These are phyloP conservation scores for Aspergillus cristatus DNA, from an alignment of 495 filamentous ascomycete species.

Conservation along the genomic window DNA sequence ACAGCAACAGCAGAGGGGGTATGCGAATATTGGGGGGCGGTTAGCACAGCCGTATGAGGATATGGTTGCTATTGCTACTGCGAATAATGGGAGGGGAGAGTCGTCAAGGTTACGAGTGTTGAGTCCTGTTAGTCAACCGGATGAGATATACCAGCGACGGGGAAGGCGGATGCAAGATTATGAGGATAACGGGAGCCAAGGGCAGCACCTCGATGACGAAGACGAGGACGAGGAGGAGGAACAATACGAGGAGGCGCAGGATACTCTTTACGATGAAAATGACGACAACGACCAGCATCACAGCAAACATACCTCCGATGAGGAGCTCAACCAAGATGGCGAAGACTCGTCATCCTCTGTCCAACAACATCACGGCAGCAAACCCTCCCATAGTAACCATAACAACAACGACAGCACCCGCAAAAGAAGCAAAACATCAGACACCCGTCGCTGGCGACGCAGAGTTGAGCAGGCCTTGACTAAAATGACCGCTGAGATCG, in stretches of 20 bases:
- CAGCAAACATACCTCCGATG: conserved; percentile 7
- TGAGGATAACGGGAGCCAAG: conserved; percentile 21
- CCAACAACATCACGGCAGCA: too few species aligned
- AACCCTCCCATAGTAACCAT: too few species aligned
- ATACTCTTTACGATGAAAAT: conserved; percentile 28
- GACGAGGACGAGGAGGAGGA: conserved; percentile 41
- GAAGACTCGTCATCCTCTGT: too few species aligned
- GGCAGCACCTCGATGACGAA: conserved; percentile 26
- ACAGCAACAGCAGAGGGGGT: conserved; percentile 13
- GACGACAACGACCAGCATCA: conserved; percentile 18
- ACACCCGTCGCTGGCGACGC: conserved; percentile 57
- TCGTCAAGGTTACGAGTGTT: conserved; percentile 49
- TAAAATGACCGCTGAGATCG: conserved; percentile 84
- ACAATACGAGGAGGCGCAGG: conserved; percentile 32
- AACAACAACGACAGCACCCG: conserved; percentile 22
- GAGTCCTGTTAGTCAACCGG: conserved; percentile 72
- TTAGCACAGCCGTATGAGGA: conserved; percentile 21
- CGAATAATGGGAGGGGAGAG: conserved; percentile 6
- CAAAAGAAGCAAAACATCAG: neutral
- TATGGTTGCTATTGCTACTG: conserved; percentile 5
- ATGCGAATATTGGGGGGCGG: conserved; percentile 28
- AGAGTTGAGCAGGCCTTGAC: conserved; percentile 81
- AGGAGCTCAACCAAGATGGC: conserved; percentile 6
- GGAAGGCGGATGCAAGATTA: conserved; percentile 21
- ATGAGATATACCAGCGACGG: conserved; percentile 50